Percentiles rank a stretch among this genome's conserved stretches.
Evolutionary conservation across 2,329 filamentous ascomycete genomes (phyloP).

Genomic region (Kalmusia sp.): DNA sequence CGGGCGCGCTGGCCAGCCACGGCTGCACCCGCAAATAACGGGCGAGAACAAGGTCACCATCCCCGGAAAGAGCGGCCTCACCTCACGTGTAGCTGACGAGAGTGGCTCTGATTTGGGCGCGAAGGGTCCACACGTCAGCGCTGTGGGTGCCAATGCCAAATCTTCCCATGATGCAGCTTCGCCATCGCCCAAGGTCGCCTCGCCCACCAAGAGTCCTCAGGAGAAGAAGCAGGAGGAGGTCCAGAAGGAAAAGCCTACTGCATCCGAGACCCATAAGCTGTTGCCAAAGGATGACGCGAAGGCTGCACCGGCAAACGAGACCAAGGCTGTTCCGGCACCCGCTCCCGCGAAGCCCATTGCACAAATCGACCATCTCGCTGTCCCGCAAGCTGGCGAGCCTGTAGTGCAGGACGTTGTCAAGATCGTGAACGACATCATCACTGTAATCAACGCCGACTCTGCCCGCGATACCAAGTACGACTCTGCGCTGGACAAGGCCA

Average conservation of each 20-base stretch:
- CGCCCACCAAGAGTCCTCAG: constrained; percentile 32
- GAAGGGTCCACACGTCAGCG: constrained; percentile 68
- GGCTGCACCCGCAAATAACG: constrained; percentile 55
- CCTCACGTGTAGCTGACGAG: constrained; percentile 76
- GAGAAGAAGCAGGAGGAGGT: constrained; percentile 38
- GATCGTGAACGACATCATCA: constrained; percentile 95
- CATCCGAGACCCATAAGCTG: constrained; percentile 24
- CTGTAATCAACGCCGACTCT: constrained; percentile 87
- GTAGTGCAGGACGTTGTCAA: constrained; percentile 92
- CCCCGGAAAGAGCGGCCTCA: constrained; percentile 83
- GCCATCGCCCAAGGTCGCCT: constrained; percentile 34
- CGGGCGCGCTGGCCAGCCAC: constrained; percentile 49
- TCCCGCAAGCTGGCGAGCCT: constrained; percentile 80
- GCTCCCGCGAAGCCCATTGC: constrained; percentile 46
- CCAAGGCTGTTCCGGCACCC: constrained; percentile 13
- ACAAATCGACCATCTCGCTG: constrained; percentile 78
- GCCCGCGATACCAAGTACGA: constrained; percentile 76
- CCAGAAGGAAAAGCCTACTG: constrained; percentile 35
- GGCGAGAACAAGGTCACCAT: constrained; percentile 79
- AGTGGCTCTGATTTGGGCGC: constrained; percentile 50
- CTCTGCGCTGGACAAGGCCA: constrained; percentile 81
- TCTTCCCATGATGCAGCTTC: constrained; percentile 16
- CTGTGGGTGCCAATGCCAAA: constrained; percentile 58
- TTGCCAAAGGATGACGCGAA: constrained; percentile 27
- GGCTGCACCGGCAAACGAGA: constrained; percentile 32